phyloP scores from a whole-genome alignment of 2,329 filamentous ascomycete genomes.

The Cryphonectria parasitica region DNA sequence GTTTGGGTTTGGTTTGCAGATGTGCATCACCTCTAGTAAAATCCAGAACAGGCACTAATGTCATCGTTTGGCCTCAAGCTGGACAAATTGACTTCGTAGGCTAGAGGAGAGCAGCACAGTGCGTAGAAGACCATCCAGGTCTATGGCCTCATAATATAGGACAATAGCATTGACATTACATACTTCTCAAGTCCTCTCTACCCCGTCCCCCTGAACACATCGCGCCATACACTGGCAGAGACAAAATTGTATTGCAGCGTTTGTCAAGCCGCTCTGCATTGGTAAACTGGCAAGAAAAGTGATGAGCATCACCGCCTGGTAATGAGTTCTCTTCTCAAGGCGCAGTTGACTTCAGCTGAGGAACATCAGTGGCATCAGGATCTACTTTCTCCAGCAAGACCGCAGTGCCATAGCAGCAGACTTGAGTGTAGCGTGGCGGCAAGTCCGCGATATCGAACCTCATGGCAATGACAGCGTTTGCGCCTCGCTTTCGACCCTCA shows the following conservation, averaged over 20 bases:
- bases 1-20: not conserved
- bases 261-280: not conserved
- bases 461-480: slow-evolving; percentile 63
- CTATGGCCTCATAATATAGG: not conserved
- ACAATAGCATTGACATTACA: not conserved
- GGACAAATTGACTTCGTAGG: not conserved
- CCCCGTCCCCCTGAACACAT: not conserved
- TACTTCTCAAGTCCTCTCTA: not conserved
- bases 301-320: not conserved
- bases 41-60: not conserved
- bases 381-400: slow-evolving; percentile 61
- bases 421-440: slow-evolving; percentile 56
- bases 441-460: slow-evolving; percentile 61
- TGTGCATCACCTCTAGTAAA: too few relatives aligned
- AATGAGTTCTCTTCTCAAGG: not conserved
- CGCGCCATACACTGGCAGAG: not conserved
- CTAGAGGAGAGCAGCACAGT: not conserved
- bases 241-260: not conserved
- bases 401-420: slow-evolving; percentile 64
- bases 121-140: not conserved
- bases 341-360: slow-evolving; percentile 32
- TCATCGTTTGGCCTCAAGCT: not conserved
- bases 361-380: slow-evolving; percentile 31
- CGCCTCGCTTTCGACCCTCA: slow-evolving; percentile 60
- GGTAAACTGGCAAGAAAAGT: not conserved